Evolutionary conservation across 768 basidiomycete species (phyloP).

Genomic region (Mrakia frigida): DNA sequence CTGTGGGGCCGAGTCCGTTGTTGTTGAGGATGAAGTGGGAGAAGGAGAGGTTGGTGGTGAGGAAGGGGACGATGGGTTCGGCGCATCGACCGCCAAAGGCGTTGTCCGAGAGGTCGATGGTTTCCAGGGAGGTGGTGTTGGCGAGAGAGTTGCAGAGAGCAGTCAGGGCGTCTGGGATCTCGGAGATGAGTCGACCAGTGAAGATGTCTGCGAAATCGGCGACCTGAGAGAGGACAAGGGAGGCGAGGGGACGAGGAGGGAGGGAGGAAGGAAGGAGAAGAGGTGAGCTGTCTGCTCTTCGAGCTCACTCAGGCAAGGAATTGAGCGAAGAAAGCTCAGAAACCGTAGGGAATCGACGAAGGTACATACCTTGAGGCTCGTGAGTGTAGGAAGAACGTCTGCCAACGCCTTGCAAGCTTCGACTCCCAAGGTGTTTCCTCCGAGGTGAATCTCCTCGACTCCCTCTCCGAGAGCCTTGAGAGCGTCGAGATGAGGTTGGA

Average conservation of each 20-base stretch:
- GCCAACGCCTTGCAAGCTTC: conserved; percentile 81
- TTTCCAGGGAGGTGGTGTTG: conserved; percentile 70
- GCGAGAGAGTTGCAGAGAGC: conserved; percentile 83
- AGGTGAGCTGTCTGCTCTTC: neutral
- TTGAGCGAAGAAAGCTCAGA: neutral
- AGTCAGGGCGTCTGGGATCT: conserved; percentile 84
- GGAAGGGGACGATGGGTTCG: conserved; percentile 85
- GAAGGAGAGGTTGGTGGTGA: conserved; percentile 73
- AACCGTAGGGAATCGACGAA: neutral
- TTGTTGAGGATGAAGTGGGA: conserved; percentile 86
- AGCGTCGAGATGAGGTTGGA: conserved; percentile 61
- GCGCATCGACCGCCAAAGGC: conserved; percentile 94
- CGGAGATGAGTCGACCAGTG: conserved; percentile 88
- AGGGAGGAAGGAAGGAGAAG: neutral
- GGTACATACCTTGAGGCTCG: conserved; percentile 60
- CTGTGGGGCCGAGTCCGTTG: conserved; percentile 89
- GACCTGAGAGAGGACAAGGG: conserved; percentile 52
- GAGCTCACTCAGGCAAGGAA: neutral
- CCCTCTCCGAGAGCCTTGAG: conserved; percentile 47
- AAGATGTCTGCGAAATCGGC: conserved; percentile 98
- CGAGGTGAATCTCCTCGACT: conserved; percentile 82
- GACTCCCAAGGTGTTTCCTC: conserved; percentile 89
- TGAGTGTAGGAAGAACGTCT: conserved; percentile 65
- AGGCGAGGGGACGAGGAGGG: neutral
- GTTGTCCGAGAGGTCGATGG: conserved; percentile 89